Evolutionary conservation across 148 eudicot species (phyloP).

Genomic region (Silene uniflora): DNA sequence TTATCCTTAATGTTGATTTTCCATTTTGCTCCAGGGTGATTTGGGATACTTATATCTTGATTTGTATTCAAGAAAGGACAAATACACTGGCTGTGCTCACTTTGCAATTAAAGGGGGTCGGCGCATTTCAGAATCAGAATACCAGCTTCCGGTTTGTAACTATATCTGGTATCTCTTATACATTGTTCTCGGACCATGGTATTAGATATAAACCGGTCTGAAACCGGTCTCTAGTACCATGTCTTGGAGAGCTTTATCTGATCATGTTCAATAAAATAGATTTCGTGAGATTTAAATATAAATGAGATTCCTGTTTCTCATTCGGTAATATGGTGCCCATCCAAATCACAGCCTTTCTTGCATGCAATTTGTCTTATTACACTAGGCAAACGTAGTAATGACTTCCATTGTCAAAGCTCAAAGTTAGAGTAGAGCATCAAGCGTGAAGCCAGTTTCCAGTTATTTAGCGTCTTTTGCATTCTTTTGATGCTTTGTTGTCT

Average conservation of each 20-base stretch:
- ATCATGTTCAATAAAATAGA: background rate
- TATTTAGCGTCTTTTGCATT: background rate
- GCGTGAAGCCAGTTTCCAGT: background rate
- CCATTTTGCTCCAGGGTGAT: slow-evolving; percentile 63
- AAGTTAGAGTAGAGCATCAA: background rate
- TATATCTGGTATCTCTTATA: background rate
- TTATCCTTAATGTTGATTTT: background rate
- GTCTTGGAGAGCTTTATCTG: background rate
- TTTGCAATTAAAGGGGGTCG: slow-evolving; percentile 97
- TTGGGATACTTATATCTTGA: slow-evolving; percentile 94
- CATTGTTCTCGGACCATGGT: background rate
- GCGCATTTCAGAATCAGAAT: slow-evolving; percentile 70
- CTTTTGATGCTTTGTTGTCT: background rate
- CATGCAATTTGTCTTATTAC: background rate
- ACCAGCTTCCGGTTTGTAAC: slow-evolving; percentile 83
- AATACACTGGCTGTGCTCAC: slow-evolving; percentile 96
- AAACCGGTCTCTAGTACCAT: background rate
- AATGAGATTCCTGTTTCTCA: background rate
- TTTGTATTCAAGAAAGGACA: slow-evolving; percentile 74
- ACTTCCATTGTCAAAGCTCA: background rate
- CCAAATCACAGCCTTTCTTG: background rate
- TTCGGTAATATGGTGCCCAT: background rate
- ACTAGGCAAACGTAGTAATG: background rate
- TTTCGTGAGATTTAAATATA: background rate
- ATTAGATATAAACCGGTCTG: background rate